Percentiles rank a stretch among this genome's conserved stretches.
Evolutionary conservation across 768 basidiomycete species (phyloP).

Genomic region (Melanogaster broomeanus): DNA sequence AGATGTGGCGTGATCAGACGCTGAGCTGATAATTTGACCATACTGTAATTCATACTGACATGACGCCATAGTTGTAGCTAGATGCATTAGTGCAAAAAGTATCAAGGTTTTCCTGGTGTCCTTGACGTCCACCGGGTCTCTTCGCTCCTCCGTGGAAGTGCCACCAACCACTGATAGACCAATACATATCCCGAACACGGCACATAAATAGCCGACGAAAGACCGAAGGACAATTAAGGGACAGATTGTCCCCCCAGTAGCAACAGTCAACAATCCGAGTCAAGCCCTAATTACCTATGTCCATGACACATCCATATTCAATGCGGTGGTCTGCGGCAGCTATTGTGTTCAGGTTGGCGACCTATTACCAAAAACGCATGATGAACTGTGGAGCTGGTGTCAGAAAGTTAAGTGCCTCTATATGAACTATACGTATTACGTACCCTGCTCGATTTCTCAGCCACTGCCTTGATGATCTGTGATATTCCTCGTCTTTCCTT

Average conservation of each 20-base stretch:
- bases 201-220: slow-evolving; percentile 25
- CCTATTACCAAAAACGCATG: slow-evolving; percentile 19
- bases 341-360: neutral
- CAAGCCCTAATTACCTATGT: neutral
- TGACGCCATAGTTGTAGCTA: slow-evolving; percentile 28
- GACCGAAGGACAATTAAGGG: slow-evolving; percentile 14
- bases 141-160: slow-evolving; percentile 5
- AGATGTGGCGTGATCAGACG: slow-evolving; percentile 8
- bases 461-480: slow-evolving; percentile 16
- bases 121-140: slow-evolving; percentile 2
- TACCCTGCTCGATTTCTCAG: slow-evolving; percentile 28
- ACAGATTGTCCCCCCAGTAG: slow-evolving; percentile 7
- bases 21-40: slow-evolving; percentile 17
- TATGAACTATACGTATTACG: slow-evolving; percentile 13
- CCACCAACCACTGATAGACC: slow-evolving; percentile 8
- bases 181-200: slow-evolving; percentile 11
- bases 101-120: slow-evolving; percentile 14
- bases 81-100: slow-evolving; percentile 21
- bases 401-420: slow-evolving; percentile 17
- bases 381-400: slow-evolving; percentile 23
- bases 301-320: neutral
- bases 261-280: neutral
- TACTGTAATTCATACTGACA: slow-evolving; percentile 26
- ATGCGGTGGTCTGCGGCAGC: neutral
- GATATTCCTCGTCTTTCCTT: slow-evolving; percentile 15